Evolutionary conservation across 441 rosid species (phyloP).

Genomic region (Macaranga tanarius): DNA sequence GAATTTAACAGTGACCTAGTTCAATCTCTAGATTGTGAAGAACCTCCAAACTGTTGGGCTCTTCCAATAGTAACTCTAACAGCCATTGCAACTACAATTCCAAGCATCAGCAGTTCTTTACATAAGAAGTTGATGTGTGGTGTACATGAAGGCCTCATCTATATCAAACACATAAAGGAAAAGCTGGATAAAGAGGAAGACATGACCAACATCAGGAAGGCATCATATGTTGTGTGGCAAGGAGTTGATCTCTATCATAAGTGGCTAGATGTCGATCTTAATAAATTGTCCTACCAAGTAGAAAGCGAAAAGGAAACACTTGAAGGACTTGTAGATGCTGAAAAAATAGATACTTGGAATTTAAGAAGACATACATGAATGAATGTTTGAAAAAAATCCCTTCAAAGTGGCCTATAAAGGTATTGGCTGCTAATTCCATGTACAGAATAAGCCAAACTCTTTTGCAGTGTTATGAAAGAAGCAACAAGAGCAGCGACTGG

Average conservation of each 20-base stretch:
- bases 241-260: constrained; percentile 66
- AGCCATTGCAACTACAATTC: constrained; percentile 63
- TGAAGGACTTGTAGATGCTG: constrained; percentile 47
- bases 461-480: constrained; percentile 38
- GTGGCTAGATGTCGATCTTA: constrained; percentile 70
- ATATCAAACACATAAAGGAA: constrained; percentile 53
- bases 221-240: constrained; percentile 61
- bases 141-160: constrained; percentile 61
- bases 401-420: constrained; percentile 66
- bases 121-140: constrained; percentile 42
- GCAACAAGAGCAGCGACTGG: constrained; percentile 28
- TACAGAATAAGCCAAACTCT: constrained; percentile 63
- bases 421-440: constrained; percentile 81
- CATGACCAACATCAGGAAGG: constrained; percentile 40
- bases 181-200: constrained; percentile 36
- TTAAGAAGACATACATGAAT: constrained; percentile 32
- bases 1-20: constrained; percentile 58
- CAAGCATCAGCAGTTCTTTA: constrained; percentile 32
- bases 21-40: constrained; percentile 43
- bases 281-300: constrained; percentile 41
- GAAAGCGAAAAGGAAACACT: constrained; percentile 46
- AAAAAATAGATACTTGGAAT: constrained; percentile 46
- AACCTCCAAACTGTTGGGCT: constrained; percentile 73
- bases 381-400: constrained; percentile 50
- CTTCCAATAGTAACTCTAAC: constrained; percentile 77